Base-by-base conservation (phyloP, 331 rosid genomes). In the Quercus phellos region DNA sequence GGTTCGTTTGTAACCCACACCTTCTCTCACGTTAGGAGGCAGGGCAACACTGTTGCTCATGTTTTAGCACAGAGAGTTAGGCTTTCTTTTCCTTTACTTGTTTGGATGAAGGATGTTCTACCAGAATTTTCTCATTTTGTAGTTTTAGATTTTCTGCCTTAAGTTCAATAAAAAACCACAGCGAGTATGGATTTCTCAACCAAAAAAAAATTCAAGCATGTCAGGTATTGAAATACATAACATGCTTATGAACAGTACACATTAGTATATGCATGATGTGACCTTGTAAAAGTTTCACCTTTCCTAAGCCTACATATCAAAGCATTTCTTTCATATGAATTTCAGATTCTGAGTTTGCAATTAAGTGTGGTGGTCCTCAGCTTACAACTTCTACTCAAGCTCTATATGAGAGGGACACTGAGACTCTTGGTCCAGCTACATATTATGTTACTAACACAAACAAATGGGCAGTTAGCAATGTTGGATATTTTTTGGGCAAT, bases 381-480 rank as follows among this genome's bases (percentile, higher is more conserved):
- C 55, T 87, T 59, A 91, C 50, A 1, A 59, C 90, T 12, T 18
- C 89, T 16, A 43, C 58, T 38, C 79, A 83, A 29, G 72, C 60
- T 64, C 75, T 70, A 56, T 91, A 80, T 80, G 87, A 86, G 70
- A 74, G 4, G 46, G 98, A 93, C 2, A 79, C 84, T 72, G 89
- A 61, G 54, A 76, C 92, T 32, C 97, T 93, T 67, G 91, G 98
- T 64, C 90, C 94, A 17, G 92, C 97, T 60, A 68, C 87, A 29
- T 86, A 94, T 77, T 94, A 50, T 80, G 91, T 88, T 53, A 79
- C 88, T 17, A 82, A 68, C 70, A 27, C 85, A 59, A 24, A 21
- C 6, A 86, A 85, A 78, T 91, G 98, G 98, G 96, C 83, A 4
- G 91, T 90, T 74, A 94, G 97, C 81, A 94, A 89, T 56, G 86